Evolutionary conservation across 257 asterid genomes (phyloP), one percentile per base, ranked within the genome.

Genomic region (Eustoma russellianum): DNA sequence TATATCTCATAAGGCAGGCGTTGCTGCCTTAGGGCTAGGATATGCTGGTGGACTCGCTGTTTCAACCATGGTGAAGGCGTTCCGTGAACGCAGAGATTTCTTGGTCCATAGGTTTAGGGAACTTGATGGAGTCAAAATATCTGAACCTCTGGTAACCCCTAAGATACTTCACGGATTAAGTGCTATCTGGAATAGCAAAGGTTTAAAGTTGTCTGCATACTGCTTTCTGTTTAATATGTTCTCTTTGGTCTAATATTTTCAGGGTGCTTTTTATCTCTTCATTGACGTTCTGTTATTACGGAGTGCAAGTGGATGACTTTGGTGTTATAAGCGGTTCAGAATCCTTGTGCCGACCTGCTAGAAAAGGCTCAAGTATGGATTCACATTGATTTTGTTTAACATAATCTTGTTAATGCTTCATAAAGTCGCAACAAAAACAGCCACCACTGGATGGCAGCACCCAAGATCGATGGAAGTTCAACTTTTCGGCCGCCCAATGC

Each of bases 221-320:
- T 24, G 30, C 30, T 24, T 4, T 24, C 30, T 24, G 30, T 52
- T n/a, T 13, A 41, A 41, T 15, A 47, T 45, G 46, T 55, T 40
- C 14, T 45, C n/a, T 48, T 61, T 50, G 54, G 49, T 41, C 17
- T 59, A 65, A 61, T 17, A 54, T 55, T 74, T 73, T 74, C 73
- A 85, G 97, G 97, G 97, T 54, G 97, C 95, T 13, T 88, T 88
- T 70, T 91, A 91, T 77, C 85, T 91, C 43, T 91, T 91, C 70
- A 85, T 87, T 38, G 98, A 91, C 63, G 84, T 87, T 62, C 66
- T 67, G 73, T 55, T 87, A 78, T 77, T 91, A 87, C 17, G 93
- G 96, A 41, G 71, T 55, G 30, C 72, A 64, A 57, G 67, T 70
- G 0, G 88, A 87, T 55, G 94, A 80, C 50, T 84, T 84, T 57